phyloP scores from a whole-genome alignment of 2,329 filamentous ascomycete species.

The Bisporella sp. region DNA sequence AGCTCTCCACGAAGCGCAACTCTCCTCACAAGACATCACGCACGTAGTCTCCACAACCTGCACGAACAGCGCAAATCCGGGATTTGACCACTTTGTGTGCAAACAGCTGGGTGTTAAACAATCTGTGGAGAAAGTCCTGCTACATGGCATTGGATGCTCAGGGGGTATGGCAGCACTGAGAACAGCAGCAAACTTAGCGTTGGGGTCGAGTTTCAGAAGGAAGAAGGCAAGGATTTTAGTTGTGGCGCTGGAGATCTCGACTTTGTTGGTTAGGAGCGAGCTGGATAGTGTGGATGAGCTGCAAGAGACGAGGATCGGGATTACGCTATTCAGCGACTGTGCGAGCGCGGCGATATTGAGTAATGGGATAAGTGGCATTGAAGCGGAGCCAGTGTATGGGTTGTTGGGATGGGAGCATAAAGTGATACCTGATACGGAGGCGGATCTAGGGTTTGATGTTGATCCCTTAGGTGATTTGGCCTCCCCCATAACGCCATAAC shows the following conservation, averaged over 20 bases:
- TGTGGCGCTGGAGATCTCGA: conserved; percentile 57
- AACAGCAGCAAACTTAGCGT: conserved; percentile 59
- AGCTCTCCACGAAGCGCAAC: conserved; percentile 46
- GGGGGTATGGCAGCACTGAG: conserved; percentile 56
- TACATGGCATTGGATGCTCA: conserved; percentile 61
- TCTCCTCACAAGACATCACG: conserved; percentile 48
- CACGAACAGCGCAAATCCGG: conserved; percentile 63
- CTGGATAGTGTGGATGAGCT: conserved; percentile 52
- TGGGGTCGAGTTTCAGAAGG: conserved; percentile 52
- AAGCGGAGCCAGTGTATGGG: conserved; percentile 41
- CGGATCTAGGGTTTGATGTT: conserved; percentile 59
- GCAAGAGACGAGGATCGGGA: conserved; percentile 57
- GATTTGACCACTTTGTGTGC: conserved; percentile 59
- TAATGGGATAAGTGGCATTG: conserved; percentile 47
- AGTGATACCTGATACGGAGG: conserved; percentile 53
- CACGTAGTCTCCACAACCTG: conserved; percentile 63
- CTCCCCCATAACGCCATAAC: conserved; percentile 13
- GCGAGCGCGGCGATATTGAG: conserved; percentile 59
- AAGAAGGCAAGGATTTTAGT: conserved; percentile 57
- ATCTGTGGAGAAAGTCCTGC: conserved; percentile 55
- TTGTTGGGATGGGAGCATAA: conserved; percentile 60
- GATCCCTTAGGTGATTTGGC: conserved; percentile 45
- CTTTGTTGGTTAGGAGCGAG: conserved; percentile 56
- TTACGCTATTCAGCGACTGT: conserved; percentile 63
- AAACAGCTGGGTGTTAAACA: conserved; percentile 50